Base-by-base conservation (phyloP, 1,284 basidiomycete species). In the Cystobasidium slooffiae region DNA sequence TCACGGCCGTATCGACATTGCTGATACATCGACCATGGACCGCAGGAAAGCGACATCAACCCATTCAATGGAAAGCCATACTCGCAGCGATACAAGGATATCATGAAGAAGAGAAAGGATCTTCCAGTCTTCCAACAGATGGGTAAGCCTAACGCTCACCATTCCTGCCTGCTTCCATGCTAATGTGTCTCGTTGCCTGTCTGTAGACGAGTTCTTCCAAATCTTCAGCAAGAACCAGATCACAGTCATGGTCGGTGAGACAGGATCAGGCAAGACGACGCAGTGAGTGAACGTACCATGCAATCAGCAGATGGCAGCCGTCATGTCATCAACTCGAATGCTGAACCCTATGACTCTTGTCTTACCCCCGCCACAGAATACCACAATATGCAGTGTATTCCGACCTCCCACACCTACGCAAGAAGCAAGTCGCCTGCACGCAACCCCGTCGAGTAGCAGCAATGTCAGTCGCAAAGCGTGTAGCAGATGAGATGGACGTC, bases 401-500 rank as follows among this genome's bases (percentile, higher is more conserved):
- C 9, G 97, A 99, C 83, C 84, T 97, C 59, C 93, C 94, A 0
- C 92, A 94, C 81, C 88, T 88, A 41, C 91, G 88, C 81, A 91
- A 92, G 56, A 94, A 94, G 82, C 85, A 97, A 81, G 92, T 99
- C 39, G 96, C 94, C 6, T 98, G 96, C 81, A 99, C 97, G 0
- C 96, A 99, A 83, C 97, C 96, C 3, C 87, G 97, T 80, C 88
- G 96, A 85, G 95, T 99, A 0, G 95, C 97, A 1, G 95, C 96
- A 46, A 98, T 96, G 93, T 93, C 92, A 24, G 97, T 98, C 0
- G 96, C 96, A 22, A 97, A 96, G 83, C 94, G 97, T 85, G 97
- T 99, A 0, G 94, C 97, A 3, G 94, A 97, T 80, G 96, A 99
- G 84, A 94, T 98, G 92, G 95, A 97, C 82, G 93, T 98, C 14